Base-by-base conservation (phyloP, 148 eudicot genomes). In the Cornus florida region DNA sequence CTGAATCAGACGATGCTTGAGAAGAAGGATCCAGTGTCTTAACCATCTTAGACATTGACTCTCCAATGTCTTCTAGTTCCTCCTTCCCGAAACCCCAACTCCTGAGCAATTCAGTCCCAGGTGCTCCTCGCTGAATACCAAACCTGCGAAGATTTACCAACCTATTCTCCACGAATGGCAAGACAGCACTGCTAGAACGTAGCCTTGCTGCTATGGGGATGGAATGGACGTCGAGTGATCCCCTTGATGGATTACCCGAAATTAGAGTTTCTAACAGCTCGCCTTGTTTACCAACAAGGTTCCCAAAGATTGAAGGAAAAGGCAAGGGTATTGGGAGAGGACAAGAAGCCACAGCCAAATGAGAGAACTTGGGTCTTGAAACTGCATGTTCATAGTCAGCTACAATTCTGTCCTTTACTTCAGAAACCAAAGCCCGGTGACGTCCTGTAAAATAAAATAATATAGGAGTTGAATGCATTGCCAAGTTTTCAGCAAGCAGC, bases 261-360 rank as follows among this genome's bases (percentile, higher is more conserved):
- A 43, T 64, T 23, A 88, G 87, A 56, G 33, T 88, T 23, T 78
- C 79, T 70, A 88, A 81, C 33, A 93, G 79, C 84, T 91, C 92
- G 5, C 98, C 99, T 41, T 80, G 76, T 75, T 89, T 86, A 71
- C 97, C 92, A 32, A 96, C 89, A 59, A 50, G 82, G 59, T 82
- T 83, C 5, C 86, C 83, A 77, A 92, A 94, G 82, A 96, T 92
- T 59, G 95, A 87, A 57, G 98, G 98, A 72, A 90, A 96, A 20
- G 98, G 98, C 70, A 96, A 89, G 12, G 98, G 98, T 67, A 96
- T 91, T 1, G 99, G 98, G 62, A 96, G 94, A 82, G 98, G 95
- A 75, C 94, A 94, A 35, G 80, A 87, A 69, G 95, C 83, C 28
- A 83, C 87, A 10, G 94, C 92, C 67, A 92, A 83, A 75, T 93